A percentile compares a stretch with the other conserved stretches of the same genome.
Conservation (phyloP, 2,329 filamentous ascomycete species). For the Colletotrichum scovillei region DNA sequence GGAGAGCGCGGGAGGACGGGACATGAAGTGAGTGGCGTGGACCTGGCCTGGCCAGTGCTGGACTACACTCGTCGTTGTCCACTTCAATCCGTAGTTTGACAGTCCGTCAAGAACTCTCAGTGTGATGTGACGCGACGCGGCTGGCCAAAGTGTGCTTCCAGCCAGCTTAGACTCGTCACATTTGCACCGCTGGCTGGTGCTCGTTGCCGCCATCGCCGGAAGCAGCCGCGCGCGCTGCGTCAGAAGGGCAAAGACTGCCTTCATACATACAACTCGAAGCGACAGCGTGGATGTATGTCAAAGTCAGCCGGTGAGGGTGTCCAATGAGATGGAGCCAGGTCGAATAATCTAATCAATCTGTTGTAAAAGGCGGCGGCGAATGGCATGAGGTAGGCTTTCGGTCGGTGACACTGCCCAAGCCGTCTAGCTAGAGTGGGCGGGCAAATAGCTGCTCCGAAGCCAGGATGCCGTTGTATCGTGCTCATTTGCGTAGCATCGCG, state of each 20-base stretch:
- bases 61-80: background rate
- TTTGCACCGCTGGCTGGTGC: background rate
- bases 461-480: constrained; percentile 23
- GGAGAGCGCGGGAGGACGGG: constrained; percentile 14
- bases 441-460: constrained; percentile 30
- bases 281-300: background rate
- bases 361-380: constrained; percentile 24
- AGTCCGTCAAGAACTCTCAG: constrained; percentile 17
- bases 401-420: constrained; percentile 16
- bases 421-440: constrained; percentile 10
- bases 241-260: background rate
- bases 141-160: background rate
- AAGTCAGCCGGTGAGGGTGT: background rate
- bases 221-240: constrained; percentile 4
- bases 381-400: constrained; percentile 27
- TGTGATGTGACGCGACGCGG: constrained; percentile 13
- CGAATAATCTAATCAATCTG: constrained; percentile 36
- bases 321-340: constrained; percentile 12
- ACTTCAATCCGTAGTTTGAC: background rate
- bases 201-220: constrained; percentile 18
- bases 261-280: background rate
- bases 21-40: constrained; percentile 16
- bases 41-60: constrained; percentile 6
- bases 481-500: constrained; percentile 19
- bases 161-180: constrained; percentile 3